phyloP scores from a whole-genome alignment of 2,329 filamentous ascomycete genomes.

The Catunica adiposa region DNA sequence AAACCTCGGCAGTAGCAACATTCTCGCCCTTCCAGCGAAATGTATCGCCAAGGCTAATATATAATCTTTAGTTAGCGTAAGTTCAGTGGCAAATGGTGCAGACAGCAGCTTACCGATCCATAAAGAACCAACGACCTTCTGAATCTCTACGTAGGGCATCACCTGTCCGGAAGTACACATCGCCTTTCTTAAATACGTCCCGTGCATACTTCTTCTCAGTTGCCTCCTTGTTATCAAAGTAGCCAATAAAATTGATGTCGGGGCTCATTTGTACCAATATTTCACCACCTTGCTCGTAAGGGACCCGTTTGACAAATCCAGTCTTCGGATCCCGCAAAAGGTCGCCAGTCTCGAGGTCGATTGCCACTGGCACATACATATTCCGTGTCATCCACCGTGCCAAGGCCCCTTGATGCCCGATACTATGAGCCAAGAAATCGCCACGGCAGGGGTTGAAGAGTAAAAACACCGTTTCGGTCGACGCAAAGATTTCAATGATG shows the following conservation, averaged over 20 bases:
- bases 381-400: slow-evolving; percentile 36
- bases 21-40: slow-evolving; percentile 62
- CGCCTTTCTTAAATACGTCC: slow-evolving; percentile 49
- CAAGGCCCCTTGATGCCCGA: slow-evolving; percentile 56
- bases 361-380: slow-evolving; percentile 46
- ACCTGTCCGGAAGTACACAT: slow-evolving; percentile 51
- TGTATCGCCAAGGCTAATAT: slow-evolving; percentile 45
- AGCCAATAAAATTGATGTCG: slow-evolving; percentile 47
- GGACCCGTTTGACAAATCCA: slow-evolving; percentile 45
- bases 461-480: slow-evolving; percentile 52
- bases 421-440: slow-evolving; percentile 44
- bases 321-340: slow-evolving; percentile 49
- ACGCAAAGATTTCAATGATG: slow-evolving; percentile 62
- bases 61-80: background rate
- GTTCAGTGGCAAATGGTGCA: background rate
- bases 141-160: slow-evolving; percentile 45
- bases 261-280: slow-evolving; percentile 48
- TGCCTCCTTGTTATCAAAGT: slow-evolving; percentile 50
- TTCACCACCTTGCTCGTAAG: slow-evolving; percentile 57
- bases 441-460: slow-evolving; percentile 44
- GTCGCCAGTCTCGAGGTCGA: slow-evolving; percentile 52
- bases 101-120: slow-evolving; percentile 28
- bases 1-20: slow-evolving; percentile 50
- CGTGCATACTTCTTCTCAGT: slow-evolving; percentile 49
- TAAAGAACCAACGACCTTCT: slow-evolving; percentile 53